These are phyloP conservation scores for Annulohypoxylon stygium DNA, from an alignment of 495 filamentous ascomycete genomes.

Conservation along the genomic window DNA sequence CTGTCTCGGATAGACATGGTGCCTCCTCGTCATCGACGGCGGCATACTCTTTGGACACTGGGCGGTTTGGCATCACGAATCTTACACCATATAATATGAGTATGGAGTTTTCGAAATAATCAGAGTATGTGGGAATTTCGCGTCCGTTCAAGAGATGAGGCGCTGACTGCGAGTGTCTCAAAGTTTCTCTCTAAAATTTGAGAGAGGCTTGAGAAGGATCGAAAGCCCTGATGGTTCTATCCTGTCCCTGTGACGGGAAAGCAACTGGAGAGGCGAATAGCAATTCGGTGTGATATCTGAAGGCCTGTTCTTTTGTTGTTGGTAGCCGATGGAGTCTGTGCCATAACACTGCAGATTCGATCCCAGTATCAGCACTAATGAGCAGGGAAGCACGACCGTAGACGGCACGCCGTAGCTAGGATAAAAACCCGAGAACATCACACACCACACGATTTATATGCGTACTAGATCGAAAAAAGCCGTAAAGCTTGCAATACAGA, in stretches of 20 bases:
- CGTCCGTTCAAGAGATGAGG: not conserved
- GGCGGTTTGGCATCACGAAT: not conserved
- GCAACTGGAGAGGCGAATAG: not conserved
- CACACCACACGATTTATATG: not conserved
- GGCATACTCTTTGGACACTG: conserved; percentile 1
- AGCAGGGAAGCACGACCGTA: conserved; percentile 2
- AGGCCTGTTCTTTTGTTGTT: not conserved
- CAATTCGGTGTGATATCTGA: not conserved
- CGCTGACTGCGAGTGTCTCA: not conserved
- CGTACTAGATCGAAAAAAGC: conserved; percentile 2
- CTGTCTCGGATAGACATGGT: not conserved
- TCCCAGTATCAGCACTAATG: conserved; percentile 3
- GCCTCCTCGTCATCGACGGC: conserved; percentile 13
- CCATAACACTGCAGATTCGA: conserved; percentile 4
- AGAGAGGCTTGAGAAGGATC: not conserved
- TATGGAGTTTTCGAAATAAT: not conserved
- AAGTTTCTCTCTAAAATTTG: not conserved
- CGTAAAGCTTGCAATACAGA: not conserved
- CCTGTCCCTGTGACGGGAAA: conserved; percentile 2
- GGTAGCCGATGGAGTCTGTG: conserved; percentile 7
- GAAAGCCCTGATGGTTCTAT: not conserved
- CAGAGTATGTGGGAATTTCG: not conserved
- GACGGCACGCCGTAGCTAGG: not conserved
- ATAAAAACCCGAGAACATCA: not conserved
- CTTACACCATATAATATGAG: not conserved